phyloP scores from a whole-genome alignment of 176 grass and related monocot genomes.

The Carex myosuroides region DNA sequence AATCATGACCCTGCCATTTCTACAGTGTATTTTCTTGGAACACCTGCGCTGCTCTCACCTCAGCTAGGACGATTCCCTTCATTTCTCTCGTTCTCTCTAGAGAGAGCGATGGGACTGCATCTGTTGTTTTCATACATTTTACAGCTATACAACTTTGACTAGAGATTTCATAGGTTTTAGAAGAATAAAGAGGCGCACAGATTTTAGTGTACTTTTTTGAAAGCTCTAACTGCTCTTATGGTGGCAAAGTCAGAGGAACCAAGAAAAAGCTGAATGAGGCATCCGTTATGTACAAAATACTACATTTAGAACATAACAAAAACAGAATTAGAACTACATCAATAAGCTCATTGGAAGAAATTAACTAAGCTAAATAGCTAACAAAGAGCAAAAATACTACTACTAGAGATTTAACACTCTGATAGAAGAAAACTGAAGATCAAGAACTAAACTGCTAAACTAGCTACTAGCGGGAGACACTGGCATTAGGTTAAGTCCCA shows the following conservation, averaged over 20 bases:
- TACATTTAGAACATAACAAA: constrained; percentile 13
- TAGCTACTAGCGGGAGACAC: constrained; percentile 40
- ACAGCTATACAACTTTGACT: constrained; percentile 24
- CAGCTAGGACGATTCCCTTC: constrained; percentile 15
- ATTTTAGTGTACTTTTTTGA: constrained; percentile 13
- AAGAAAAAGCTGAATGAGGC: background rate
- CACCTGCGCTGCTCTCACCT: constrained; percentile 5
- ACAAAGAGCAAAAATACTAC: background rate
- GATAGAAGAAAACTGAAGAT: background rate
- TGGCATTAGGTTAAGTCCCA: constrained; percentile 45
- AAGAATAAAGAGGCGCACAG: constrained; percentile 12
- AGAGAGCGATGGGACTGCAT: background rate
- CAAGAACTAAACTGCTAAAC: constrained; percentile 1
- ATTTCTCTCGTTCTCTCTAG: background rate
- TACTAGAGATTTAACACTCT: constrained; percentile 14
- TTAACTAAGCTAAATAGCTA: constrained; percentile 26
- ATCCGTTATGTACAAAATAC: constrained; percentile 14
- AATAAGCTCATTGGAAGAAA: constrained; percentile 13
- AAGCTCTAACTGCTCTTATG: background rate
- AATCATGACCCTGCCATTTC: constrained; percentile 27
- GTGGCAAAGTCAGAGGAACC: constrained; percentile 1
- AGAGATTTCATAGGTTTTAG: background rate
- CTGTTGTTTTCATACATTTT: constrained; percentile 11
- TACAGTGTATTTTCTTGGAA: constrained; percentile 26
- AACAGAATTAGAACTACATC: constrained; percentile 6